Evolutionary conservation across 2,329 filamentous ascomycete genomes (phyloP), one percentile per base, ranked within the genome.

Genomic region (Dothistroma pini): DNA sequence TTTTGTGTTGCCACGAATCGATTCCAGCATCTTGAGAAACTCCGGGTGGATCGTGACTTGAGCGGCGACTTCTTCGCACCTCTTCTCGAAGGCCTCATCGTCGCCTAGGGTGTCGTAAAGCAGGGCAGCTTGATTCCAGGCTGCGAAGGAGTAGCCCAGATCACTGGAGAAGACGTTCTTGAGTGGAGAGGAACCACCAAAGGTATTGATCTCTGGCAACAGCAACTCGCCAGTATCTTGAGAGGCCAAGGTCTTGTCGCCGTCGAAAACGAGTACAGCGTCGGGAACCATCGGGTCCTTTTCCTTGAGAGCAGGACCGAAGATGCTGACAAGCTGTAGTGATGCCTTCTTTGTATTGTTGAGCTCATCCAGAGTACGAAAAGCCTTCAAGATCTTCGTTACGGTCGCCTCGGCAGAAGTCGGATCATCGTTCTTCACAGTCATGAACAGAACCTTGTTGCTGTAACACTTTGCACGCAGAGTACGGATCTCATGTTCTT

Each of bases 101-200:
- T 74, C 67, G 0, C 63, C 62, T 0, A 60, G 60, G 51, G 84
- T 80, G 69, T 85, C 82, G 62, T 83, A 84, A 0, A 86, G 67
- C 22, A 86, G 69, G 2, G 73, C 73, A 0, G 79, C 83, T 63
- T 88, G 83, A 0, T 77, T 78, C 61, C 88, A 88, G 0, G 82
- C 79, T 9, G 67, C 69, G 62, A 86, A 82, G 0, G 81, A 80
- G 69, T 87, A 85, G 0, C 76, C 76, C 57, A 82, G 63, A 0
- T 67, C 63, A 25, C 79, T 74, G 32, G 72, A 66, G 66, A 87
- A 87, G 3, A 87, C 57, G 0, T 74, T 61, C 80, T 81, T 86
- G 67, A 86, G 84, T 50, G 82, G 41, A 77, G 79, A 2, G 78
- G 70, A 51, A 86, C 68, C 10, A 29, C 12, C 48, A 11, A 11